phyloP scores from a whole-genome alignment of 176 grass and related monocot species.

The Themeda triandra region DNA sequence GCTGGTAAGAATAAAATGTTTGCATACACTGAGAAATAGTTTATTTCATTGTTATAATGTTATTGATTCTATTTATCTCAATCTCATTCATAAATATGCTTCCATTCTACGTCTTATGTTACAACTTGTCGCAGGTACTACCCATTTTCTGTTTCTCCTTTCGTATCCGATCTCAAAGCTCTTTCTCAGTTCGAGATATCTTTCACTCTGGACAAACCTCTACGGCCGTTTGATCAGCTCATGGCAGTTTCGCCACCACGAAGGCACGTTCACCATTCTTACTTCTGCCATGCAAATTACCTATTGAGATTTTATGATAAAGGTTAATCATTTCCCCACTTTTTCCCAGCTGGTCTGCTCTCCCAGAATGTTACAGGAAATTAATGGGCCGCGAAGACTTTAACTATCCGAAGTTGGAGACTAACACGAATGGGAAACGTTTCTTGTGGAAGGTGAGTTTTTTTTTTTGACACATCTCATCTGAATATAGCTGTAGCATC shows the following conservation, averaged over 20 bases:
- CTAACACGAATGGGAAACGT: slow-evolving; percentile 43
- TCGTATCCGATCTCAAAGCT: slow-evolving; percentile 47
- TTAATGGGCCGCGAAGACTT: slow-evolving; percentile 29
- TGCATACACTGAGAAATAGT: no score
- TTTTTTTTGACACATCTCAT: no score
- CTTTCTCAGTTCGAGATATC: slow-evolving; percentile 35
- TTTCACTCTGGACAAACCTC: slow-evolving; percentile 38
- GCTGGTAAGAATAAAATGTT: no score
- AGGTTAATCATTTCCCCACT: no score
- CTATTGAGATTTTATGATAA: neutral
- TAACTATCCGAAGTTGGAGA: slow-evolving; percentile 6
- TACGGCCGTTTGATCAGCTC: slow-evolving; percentile 60
- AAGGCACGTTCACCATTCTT: slow-evolving; percentile 16
- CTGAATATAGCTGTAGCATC: no score
- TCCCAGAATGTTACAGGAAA: slow-evolving; percentile 34
- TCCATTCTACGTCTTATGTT: neutral
- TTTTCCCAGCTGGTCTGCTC: slow-evolving; percentile 19
- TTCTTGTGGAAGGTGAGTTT: slow-evolving; percentile 48
- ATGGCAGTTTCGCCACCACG: slow-evolving; percentile 45
- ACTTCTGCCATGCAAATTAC: neutral
- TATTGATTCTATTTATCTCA: neutral
- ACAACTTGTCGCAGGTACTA: slow-evolving; percentile 41
- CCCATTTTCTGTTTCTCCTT: slow-evolving; percentile 51
- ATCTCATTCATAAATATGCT: neutral
- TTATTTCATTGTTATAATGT: no score